Base-by-base conservation (phyloP, 2,329 filamentous ascomycete genomes). In the Hymenoscyphus infarciens region DNA sequence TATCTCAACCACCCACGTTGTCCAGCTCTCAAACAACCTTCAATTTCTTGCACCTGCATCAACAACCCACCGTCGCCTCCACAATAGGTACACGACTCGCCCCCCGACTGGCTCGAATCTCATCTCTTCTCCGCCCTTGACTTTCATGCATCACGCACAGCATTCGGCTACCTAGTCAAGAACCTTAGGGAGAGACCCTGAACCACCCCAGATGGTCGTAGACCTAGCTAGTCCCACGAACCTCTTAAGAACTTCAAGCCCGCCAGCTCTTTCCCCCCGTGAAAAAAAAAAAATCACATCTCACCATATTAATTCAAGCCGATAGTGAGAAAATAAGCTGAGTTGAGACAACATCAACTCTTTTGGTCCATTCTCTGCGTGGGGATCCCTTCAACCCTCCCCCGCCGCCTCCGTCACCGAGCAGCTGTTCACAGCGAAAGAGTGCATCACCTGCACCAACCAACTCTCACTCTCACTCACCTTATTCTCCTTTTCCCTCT, bases 321-420 rank as follows among this genome's bases (percentile, higher is more conserved):
- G 29, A 27, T n/a, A 49, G 25, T 29, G 25, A 39, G 25, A 54
- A 29, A 53, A 55, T 60, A 56, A 68, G 68, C 66, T 66, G 68
- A 68, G 68, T 69, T 68, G 66, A 70, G 67, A 67, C 67, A 67
- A 66, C 10, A 59, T 56, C 60, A 31, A 52, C 39, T 64, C 60
- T 57, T 39, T 59, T 42, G 31, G 27, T 38, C 25, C 6, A 54
- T n/a, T 22, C 8, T 49, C 33, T 54, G 31, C 55, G 60, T 61
- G 62, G 61, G 62, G 42, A 49, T 8, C n/a, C 42, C 42, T 8
- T 49, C 42, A 49, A 22, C 19, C 7, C n/a, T 19, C 60, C 52
- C 29, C 38, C 33, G 53, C 42, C 27, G 33, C 16, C 33, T 31
- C 39, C 57, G 13, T 45, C 19, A 52, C 19, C 29, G 19, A 52